Conservation (phyloP, 306 rosid species). For the Cajanus cajan region DNA sequence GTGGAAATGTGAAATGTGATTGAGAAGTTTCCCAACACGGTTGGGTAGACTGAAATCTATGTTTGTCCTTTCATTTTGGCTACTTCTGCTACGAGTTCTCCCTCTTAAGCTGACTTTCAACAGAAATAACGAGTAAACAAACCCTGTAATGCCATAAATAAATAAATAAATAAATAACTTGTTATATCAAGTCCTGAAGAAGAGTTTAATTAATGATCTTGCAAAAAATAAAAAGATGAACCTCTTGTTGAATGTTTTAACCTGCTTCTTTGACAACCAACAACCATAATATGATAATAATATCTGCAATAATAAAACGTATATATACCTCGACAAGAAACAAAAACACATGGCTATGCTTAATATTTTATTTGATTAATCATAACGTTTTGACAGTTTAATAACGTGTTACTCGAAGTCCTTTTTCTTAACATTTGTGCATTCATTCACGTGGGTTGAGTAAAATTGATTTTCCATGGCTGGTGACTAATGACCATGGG, state of each 20-base stretch:
- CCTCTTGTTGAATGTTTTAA: not conserved
- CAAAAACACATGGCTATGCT: conserved; percentile 18
- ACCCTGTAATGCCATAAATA: not conserved
- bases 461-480: conserved; percentile 3
- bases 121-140: conserved; percentile 47
- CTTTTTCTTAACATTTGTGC: not conserved
- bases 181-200: not conserved
- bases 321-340: not conserved
- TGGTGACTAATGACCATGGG: not conserved
- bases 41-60: not conserved
- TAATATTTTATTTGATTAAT: not conserved
- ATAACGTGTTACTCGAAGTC: conserved; percentile 10
- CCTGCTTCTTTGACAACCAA: conserved; percentile 18
- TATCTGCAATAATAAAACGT: not conserved
- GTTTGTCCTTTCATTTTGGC: conserved; percentile 16
- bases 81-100: conserved; percentile 10
- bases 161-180: not conserved
- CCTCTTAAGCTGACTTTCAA: conserved; percentile 51
- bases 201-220: not conserved
- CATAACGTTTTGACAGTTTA: conserved; percentile 7
- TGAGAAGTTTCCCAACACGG: not conserved
- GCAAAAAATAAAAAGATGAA: not conserved
- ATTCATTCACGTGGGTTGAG: conserved; percentile 24
- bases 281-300: not conserved
- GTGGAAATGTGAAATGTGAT: not conserved